Evolutionary conservation across 305 asterid species (phyloP).

Genomic region (Striga hermonthica): DNA sequence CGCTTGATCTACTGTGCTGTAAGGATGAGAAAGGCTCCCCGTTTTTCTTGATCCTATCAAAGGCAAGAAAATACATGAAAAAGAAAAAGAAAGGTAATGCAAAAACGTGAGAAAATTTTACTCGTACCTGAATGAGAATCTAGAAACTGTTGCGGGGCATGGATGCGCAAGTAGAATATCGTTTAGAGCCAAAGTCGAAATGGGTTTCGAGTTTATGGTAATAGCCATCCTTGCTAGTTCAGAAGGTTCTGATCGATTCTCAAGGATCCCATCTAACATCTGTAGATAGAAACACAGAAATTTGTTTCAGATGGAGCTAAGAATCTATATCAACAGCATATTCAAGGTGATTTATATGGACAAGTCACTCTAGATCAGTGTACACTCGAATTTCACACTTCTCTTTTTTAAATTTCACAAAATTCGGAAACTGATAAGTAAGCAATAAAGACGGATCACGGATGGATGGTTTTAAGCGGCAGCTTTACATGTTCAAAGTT

Average conservation of each 20-base stretch:
- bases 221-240: slow-evolving; percentile 69
- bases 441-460: no score
- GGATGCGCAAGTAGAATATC: slow-evolving; percentile 68
- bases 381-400: no score
- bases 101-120: slow-evolving; percentile 5
- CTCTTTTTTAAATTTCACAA: no score
- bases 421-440: no score
- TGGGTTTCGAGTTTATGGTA: slow-evolving; percentile 51
- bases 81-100: no score
- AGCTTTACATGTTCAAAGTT: slow-evolving; percentile 73
- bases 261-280: slow-evolving; percentile 60
- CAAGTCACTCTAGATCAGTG: no score
- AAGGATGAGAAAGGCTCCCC: slow-evolving; percentile 44
- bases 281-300: slow-evolving; percentile 17
- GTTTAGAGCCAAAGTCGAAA: slow-evolving; percentile 41
- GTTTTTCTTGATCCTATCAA: slow-evolving; percentile 43
- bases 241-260: slow-evolving; percentile 49
- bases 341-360: not conserved
- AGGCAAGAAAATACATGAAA: slow-evolving; percentile 17
- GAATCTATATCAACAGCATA: not conserved
- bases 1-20: slow-evolving; percentile 79
- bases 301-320: no score
- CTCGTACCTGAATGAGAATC: slow-evolving; percentile 68
- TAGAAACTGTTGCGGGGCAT: slow-evolving; percentile 77
- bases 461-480: not conserved